Evolutionary conservation across 2,329 filamentous ascomycete genomes (phyloP), one percentile per base, ranked within the genome.

Genomic region (Zalaria obscura): DNA sequence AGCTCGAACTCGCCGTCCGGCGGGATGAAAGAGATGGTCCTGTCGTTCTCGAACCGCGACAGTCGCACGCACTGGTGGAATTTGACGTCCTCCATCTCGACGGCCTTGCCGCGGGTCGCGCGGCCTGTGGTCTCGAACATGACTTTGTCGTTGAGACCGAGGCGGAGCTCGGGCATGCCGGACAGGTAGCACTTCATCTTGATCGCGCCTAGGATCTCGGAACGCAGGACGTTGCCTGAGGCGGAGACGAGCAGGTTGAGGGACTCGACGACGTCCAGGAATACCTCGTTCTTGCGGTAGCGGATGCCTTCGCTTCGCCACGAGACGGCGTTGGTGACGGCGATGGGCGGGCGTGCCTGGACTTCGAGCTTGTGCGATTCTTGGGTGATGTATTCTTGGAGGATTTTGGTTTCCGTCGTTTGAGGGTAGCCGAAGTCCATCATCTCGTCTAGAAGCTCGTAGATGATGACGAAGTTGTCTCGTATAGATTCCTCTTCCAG

Each of bases 151-250:
- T 98, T 98, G 58, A 98, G 67, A 4, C 91, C 91, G 39, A 98
- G 66, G 27, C 91, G 81, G 55, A 98, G 66, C 66, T 98, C 91
- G 7, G 91, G 91, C 91, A 98, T 98, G 44, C 91, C 91, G 37
- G 86, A 94, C 10, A 98, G 73, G 59, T 98, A 98, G 66, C 91
- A 98, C 67, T 98, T 98, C 91, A 98, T 95, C 69, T 98, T 98
- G 63, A 98, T 80, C 35, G 91, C 88, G 42, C 91, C 91, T 25
- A 98, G 72, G 53, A 98, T 98, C 67, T 98, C 91, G 5, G 87
- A 94, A 25, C 91, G 82, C 46, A 98, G 69, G 4, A 98, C 91
- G 58, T 94, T 96, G 61, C 91, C 91, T 54, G 86, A 93, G 42
- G 88, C 78, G 41, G 86, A 93, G 18, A 98, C 91, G 18, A 98